Base-by-base conservation (phyloP, 106 monocot species). In the Dioscorea dumetorum region DNA sequence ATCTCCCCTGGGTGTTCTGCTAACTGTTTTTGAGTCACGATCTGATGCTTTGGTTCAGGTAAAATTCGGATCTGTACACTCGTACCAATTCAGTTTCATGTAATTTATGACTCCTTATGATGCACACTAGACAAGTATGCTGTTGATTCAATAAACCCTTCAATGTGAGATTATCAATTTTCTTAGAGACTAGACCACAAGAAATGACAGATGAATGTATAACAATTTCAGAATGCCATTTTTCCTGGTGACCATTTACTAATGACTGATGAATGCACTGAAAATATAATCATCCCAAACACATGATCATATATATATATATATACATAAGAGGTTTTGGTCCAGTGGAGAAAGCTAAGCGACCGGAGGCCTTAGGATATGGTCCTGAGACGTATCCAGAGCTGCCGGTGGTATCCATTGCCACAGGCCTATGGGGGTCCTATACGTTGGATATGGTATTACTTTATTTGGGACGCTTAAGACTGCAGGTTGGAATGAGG, bases 1-100 rank as follows among this genome's bases (percentile, higher is more conserved):
- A 21, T 73, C 68, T 34, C 87, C 94, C 28, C 70, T 95, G 67
- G 95, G 91, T 60, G 95, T 95, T 76, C 83, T 95, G 8, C 62
- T 95, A 16, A 95, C 91, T 76, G 71, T 95, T 61, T 95, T 95
- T 82, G 95, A 95, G 59, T 91, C 95, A 62, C 83, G 95, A 48
- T 91, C 95, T 69, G 95, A 95, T 86, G 95, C 91, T 51, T 73
- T 95, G 50, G 95, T 95, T 63, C 94, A 95, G 94, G 94, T 94
- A 83, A 66, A 70, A 24, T 3, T 41, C 6, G 6, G 31, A 54
- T 58, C 24, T 19, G 20, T 9, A 54, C n/a, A 18, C 0, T 49
- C 20, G 12, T 48, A 8, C 11, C 31, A 20, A 7, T 20, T 64
- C 41, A 33, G 11, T 31, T 17, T 28, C 17, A 51, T 28, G n/a